Base-by-base conservation (phyloP, 2,329 filamentous ascomycete genomes). In the Sclerotinia subarctica region DNA sequence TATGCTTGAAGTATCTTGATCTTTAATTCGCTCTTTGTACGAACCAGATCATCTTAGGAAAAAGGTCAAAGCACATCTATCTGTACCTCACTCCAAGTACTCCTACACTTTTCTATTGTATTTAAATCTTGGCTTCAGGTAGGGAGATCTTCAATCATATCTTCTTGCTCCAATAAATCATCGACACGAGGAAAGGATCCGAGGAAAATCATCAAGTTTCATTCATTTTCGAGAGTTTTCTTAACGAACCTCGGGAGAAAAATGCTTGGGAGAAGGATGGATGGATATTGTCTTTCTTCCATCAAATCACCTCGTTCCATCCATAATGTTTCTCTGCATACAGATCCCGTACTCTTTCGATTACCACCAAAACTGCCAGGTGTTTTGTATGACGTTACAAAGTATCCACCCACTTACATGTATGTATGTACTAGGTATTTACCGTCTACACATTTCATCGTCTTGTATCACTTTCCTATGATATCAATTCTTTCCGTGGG, bases 111-210 rank as follows among this genome's bases (percentile, higher is more conserved):
- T 57, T 21, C 35, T 24, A 13, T 21, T 15, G 3, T 3, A 53
- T 2, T 11, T 53, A 3, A 8, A 3, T 29, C 29, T n/a, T n/a
- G 19, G 29, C 19, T 15, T 35, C 19, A 54, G 10, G 19, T 35
- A 54, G 29, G 21, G 26, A 54, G 52, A 54, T 54, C 17, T 54
- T n/a, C 29, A 54, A 21, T 15, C 32, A 6, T n/a, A 7, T 35
- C 58, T 62, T 49, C 19, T 35, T 51, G 29, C 58, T 26, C 58
- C 58, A 62, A 62, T 62, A 51, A 24, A 38, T 19, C 13, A 35
- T 38, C 7, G 46, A 51, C 29, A 38, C 58, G 46, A 62, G 29
- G 58, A 51, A 38, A 38, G 58, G 44, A 35, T 49, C 46, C 24
- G 38, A 44, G 26, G 6, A 60, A 3, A 26, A 13, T 60, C 10